Percentiles rank a stretch among this genome's conserved stretches.
These are phyloP conservation scores for Blastobotrys chiropterorum DNA, from an alignment of 805 yeast species.

Conservation along the genomic window DNA sequence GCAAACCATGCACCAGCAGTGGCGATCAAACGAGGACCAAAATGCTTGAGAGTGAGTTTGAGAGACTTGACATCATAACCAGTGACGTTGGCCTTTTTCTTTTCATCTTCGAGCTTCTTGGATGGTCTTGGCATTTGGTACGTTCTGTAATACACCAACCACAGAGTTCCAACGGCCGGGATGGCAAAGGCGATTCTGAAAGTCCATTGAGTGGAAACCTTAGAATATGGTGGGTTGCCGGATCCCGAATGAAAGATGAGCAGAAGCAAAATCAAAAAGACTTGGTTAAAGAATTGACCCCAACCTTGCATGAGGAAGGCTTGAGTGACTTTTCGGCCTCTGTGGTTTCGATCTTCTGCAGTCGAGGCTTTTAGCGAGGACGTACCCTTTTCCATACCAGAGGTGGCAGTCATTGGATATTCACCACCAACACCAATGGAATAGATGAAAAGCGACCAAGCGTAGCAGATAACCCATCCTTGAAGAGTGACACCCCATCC, in stretches of 20 bases:
- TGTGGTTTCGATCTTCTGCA: constrained; percentile 33
- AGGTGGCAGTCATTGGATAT: constrained; percentile 57
- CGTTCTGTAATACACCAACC: constrained; percentile 34
- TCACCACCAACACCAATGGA: constrained; percentile 58
- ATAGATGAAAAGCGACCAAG: constrained; percentile 44
- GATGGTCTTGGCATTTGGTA: constrained; percentile 33
- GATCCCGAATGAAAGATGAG: constrained; percentile 85
- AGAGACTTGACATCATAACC: constrained; percentile 32
- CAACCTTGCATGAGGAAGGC: constrained; percentile 91
- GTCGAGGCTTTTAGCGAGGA: constrained; percentile 22
- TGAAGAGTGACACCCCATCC: constrained; percentile 51
- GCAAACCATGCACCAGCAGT: constrained; percentile 57
- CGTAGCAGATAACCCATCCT: constrained; percentile 48
- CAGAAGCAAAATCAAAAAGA: constrained; percentile 73
- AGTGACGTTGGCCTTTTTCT: constrained; percentile 31
- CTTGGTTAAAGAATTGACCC: constrained; percentile 93
- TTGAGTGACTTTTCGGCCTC: constrained; percentile 33
- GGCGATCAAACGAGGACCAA: constrained; percentile 49
- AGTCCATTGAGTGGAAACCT: constrained; percentile 34
- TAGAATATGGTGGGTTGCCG: constrained; percentile 73
- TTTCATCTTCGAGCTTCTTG: constrained; percentile 24
- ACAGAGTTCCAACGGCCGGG: constrained; percentile 34
- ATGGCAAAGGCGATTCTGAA: constrained; percentile 33
- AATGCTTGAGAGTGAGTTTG: constrained; percentile 23
- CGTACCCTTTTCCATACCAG: constrained; percentile 55